Evolutionary conservation across 2,329 filamentous ascomycete species (phyloP).

Genomic region (Aspergillus tamarii): DNA sequence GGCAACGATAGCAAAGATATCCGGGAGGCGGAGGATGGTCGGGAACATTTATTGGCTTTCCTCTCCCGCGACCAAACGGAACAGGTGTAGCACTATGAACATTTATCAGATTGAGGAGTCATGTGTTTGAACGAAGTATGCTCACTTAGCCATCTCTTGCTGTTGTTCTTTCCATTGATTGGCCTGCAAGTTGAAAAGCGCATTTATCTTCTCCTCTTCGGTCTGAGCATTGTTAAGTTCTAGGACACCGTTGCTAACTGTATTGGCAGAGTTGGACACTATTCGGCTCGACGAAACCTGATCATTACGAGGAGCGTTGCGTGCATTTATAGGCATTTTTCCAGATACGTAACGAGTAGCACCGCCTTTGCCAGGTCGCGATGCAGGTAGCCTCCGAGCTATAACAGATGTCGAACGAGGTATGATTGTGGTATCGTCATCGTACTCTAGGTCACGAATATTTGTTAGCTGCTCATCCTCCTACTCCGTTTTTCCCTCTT

Average conservation of each 20-base stretch:
- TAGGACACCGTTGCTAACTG: conserved; percentile 58
- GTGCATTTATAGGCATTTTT: conserved; percentile 88
- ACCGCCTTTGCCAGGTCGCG: conserved; percentile 82
- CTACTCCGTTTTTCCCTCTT: conserved; percentile 6
- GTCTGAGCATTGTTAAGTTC: conserved; percentile 80
- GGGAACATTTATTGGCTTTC: conserved; percentile 68
- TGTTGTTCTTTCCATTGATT: conserved; percentile 93
- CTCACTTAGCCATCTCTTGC: conserved; percentile 84
- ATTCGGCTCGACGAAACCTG: conserved; percentile 46
- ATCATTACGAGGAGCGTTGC: conserved; percentile 74
- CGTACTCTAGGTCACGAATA: conserved; percentile 70
- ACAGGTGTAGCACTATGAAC: conserved; percentile 47
- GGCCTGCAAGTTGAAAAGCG: conserved; percentile 86
- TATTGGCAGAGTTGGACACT: conserved; percentile 39
- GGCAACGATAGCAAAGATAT: conserved; percentile 95
- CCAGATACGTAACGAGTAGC: conserved; percentile 95
- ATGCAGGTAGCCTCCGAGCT: conserved; percentile 80
- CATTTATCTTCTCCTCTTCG: conserved; percentile 90
- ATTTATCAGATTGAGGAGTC: conserved; percentile 33
- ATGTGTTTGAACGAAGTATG: not conserved
- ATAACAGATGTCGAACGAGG: conserved; percentile 93
- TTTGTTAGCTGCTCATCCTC: conserved; percentile 25
- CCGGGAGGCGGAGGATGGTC: conserved; percentile 91
- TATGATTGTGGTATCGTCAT: conserved; percentile 97
- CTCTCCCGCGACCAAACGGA: conserved; percentile 43